Percentiles rank a stretch among this genome's conserved stretches.
Evolutionary conservation across 345 rosid genomes (phyloP).

Genomic region (Ricinus communis): DNA sequence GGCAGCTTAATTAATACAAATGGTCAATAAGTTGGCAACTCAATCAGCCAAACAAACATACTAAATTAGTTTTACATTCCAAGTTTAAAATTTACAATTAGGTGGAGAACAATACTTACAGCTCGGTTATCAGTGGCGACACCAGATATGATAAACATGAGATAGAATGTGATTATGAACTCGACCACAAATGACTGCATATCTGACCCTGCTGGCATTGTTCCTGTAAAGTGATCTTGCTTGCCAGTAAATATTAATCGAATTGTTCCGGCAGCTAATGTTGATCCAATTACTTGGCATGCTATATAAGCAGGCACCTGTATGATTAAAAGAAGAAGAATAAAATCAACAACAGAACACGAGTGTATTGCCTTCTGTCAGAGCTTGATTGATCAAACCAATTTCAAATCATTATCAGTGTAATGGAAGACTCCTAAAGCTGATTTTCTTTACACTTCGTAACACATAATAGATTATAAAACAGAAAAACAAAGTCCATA

Average conservation of each 20-base stretch:
- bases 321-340: background rate
- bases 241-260: constrained; percentile 61
- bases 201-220: constrained; percentile 65
- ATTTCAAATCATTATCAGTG: background rate
- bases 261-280: constrained; percentile 78
- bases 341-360: background rate
- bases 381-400: background rate
- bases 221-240: constrained; percentile 69
- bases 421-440: background rate
- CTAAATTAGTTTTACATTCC: background rate
- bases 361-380: too few species aligned
- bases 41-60: background rate
- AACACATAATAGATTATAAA: background rate
- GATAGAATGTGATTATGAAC: constrained; percentile 92
- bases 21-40: constrained; percentile 14
- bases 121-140: constrained; percentile 95
- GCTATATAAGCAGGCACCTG: constrained; percentile 79
- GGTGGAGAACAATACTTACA: constrained; percentile 40
- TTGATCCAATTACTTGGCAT: constrained; percentile 72
- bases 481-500: background rate
- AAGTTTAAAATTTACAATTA: background rate
- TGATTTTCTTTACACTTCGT: background rate
- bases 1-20: background rate
- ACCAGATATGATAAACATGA: constrained; percentile 85
- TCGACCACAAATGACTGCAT: constrained; percentile 77